These are phyloP conservation scores for Paracamarosporium sp. DNA, from an alignment of 2,329 filamentous ascomycete genomes.

Conservation along the genomic window DNA sequence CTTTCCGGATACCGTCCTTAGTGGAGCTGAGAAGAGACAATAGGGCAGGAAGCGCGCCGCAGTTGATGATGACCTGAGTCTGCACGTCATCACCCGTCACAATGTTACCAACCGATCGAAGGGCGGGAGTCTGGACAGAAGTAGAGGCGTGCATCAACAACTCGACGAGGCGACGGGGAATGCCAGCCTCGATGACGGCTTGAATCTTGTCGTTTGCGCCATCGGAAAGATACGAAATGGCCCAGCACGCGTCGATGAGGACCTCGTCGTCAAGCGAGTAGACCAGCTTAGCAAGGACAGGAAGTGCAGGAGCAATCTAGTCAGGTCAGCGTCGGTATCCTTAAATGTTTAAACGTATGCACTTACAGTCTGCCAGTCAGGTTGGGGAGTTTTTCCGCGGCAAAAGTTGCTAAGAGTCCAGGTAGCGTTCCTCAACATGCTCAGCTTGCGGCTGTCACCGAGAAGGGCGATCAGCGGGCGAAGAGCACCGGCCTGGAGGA, in stretches of 20 bases:
- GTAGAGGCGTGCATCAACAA: constrained; percentile 98
- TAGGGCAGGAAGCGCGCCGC: constrained; percentile 89
- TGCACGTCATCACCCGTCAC: constrained; percentile 98
- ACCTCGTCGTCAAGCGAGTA: constrained; percentile 99
- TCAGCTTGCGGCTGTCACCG: constrained; percentile 96
- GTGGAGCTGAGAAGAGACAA: constrained; percentile 92
- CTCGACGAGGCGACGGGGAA: constrained; percentile 94
- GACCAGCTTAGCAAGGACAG: constrained; percentile 94
- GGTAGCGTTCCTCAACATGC: constrained; percentile 98
- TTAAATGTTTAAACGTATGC: neutral
- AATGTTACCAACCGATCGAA: constrained; percentile 97
- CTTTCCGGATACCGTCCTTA: constrained; percentile 98
- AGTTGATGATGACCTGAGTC: constrained; percentile 99
- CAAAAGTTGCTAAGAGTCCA: constrained; percentile 99
- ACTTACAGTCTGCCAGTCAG: constrained; percentile 94
- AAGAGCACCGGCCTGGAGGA: constrained; percentile 87
- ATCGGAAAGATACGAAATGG: constrained; percentile 97
- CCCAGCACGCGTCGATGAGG: constrained; percentile 98
- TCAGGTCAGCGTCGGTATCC: constrained; percentile 20
- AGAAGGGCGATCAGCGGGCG: constrained; percentile 88
- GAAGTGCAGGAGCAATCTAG: constrained; percentile 91
- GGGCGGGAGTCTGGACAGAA: constrained; percentile 95
- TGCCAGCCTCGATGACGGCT: constrained; percentile 97
- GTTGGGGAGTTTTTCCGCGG: constrained; percentile 98
- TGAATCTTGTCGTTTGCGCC: constrained; percentile 99